Base-by-base conservation (phyloP, 2,329 filamentous ascomycete species). In the Dothistroma pini region DNA sequence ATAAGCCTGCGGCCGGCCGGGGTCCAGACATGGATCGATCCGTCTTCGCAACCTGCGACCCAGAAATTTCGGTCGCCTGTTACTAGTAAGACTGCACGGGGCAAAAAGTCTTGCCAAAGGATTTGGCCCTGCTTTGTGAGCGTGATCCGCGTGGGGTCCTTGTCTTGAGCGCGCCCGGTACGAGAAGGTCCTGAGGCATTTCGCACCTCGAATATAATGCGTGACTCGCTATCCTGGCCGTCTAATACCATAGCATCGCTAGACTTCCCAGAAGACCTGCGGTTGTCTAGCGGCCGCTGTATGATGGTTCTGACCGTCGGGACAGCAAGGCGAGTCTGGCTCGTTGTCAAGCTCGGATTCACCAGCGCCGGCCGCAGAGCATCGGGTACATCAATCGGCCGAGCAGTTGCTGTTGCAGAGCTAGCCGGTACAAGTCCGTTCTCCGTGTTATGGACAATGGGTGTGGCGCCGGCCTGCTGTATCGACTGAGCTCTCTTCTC, bases 51-150 rank as follows among this genome's bases (percentile, higher is more conserved):
- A 10, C 90, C 93, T 16, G 89, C 93, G 0, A 90, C 89, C 90
- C 95, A 99, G 72, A 97, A 93, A 67, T 89, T 87, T 69, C 89
- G 87, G 74, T 92, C 97, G 2, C 92, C 96, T 0, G 93, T 95
- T 1, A 96, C 88, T 1, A 97, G 83, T n/a, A 99, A 84, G 25
- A 96, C 89, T 6, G 91, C 86, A 61, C 89, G 85, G 0, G 93
- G 93, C 14, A 99, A 79, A 70, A 91, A 99, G 72, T 99, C 96
- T 71, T 97, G 91, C 95, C 96, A 99, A 3, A 97, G 76, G 0
- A 89, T 81, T 59, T 88, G 86, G 4, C 91, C 91, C 58, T 91
- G 86, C 72, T 91, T 93, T 1, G 87, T 89, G 44, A 95, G 87
- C 5, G 86, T 90, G 48, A 99, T 86, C 35, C 91, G 87, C 4